A percentile compares a stretch with the other conserved stretches of the same genome.
Conservation (phyloP, 2,329 filamentous ascomycete species). For the Bimuria novae-zelandiae region DNA sequence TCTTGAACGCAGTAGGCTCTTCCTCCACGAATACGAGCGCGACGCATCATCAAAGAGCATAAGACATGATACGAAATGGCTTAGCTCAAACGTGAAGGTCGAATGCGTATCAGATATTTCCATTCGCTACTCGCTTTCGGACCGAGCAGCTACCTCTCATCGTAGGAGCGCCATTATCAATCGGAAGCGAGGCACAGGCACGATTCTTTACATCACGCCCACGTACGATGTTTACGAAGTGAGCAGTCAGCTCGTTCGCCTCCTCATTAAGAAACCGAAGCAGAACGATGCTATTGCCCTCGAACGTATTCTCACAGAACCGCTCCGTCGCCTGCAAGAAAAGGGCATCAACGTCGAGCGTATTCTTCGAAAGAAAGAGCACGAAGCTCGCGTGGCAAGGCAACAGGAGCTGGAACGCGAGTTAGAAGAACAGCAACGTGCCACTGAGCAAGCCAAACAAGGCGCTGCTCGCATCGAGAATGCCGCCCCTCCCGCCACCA, state of each 20-base stretch:
- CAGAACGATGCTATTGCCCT: conserved; percentile 89
- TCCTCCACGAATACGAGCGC: conserved; percentile 79
- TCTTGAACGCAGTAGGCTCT: conserved; percentile 84
- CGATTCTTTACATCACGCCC: conserved; percentile 76
- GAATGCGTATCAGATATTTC: conserved; percentile 78
- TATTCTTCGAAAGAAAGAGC: conserved; percentile 84
- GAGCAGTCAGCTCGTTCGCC: conserved; percentile 80
- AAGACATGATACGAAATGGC: conserved; percentile 85
- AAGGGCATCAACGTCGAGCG: conserved; percentile 97
- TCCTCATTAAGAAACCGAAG: conserved; percentile 80
- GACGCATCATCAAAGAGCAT: conserved; percentile 65
- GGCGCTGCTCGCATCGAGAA: conserved; percentile 29
- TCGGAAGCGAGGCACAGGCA: conserved; percentile 69
- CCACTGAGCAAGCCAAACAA: conserved; percentile 35
- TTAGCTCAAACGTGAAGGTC: conserved; percentile 82
- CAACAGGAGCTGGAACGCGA: conserved; percentile 74
- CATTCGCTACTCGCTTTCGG: conserved; percentile 75
- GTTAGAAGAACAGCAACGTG: conserved; percentile 61
- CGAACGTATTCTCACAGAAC: conserved; percentile 86
- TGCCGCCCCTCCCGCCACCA: background rate
- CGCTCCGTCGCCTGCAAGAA: conserved; percentile 77
- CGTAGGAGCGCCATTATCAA: conserved; percentile 70
- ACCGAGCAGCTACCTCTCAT: conserved; percentile 58
- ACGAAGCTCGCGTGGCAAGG: conserved; percentile 85
- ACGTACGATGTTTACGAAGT: conserved; percentile 89